A percentile compares a stretch with the other conserved stretches of the same genome.
phyloP scores from a whole-genome alignment of 768 basidiomycete genomes.

The Kwoniella dendrophila region DNA sequence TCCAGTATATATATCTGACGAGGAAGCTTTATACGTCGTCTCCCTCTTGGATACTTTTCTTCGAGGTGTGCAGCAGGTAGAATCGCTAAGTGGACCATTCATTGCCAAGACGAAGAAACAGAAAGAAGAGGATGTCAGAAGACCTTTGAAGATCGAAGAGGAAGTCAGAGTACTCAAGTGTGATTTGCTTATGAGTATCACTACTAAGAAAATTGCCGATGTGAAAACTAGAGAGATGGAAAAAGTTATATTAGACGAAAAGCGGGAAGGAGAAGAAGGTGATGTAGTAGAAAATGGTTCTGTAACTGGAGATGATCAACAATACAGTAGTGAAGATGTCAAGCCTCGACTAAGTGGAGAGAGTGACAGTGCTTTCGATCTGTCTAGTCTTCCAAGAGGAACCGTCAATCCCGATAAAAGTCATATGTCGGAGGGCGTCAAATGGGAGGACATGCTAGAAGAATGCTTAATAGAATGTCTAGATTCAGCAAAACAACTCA shows the following conservation, averaged over 20 bases:
- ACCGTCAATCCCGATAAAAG: background rate
- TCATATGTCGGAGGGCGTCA: background rate
- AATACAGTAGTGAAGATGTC: slow-evolving; percentile 9
- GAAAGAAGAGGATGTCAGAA: slow-evolving; percentile 19
- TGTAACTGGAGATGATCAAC: background rate
- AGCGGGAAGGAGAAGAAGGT: slow-evolving; percentile 6
- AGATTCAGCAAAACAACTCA: background rate
- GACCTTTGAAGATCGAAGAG: slow-evolving; percentile 25
- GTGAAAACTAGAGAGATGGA: slow-evolving; percentile 29
- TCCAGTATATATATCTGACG: background rate
- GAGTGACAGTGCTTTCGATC: background rate
- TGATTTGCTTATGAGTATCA: slow-evolving; percentile 39
- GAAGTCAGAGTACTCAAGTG: slow-evolving; percentile 32
- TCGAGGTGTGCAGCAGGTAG: background rate
- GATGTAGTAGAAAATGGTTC: background rate
- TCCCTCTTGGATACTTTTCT: slow-evolving; percentile 1
- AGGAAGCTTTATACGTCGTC: background rate
- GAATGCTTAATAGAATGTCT: slow-evolving; percentile 22
- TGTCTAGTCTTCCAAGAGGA: background rate
- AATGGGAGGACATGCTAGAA: slow-evolving; percentile 37
- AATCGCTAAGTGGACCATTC: slow-evolving; percentile 3
- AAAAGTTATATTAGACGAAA: background rate
- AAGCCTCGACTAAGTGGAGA: slow-evolving; percentile 7
- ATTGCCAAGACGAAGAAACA: slow-evolving; percentile 8
- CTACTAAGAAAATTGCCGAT: slow-evolving; percentile 24